Evolutionary conservation across 225 moss, liverwort and hornwort genomes (phyloP).

Genomic region (Pseudisothecium myosuroides): DNA sequence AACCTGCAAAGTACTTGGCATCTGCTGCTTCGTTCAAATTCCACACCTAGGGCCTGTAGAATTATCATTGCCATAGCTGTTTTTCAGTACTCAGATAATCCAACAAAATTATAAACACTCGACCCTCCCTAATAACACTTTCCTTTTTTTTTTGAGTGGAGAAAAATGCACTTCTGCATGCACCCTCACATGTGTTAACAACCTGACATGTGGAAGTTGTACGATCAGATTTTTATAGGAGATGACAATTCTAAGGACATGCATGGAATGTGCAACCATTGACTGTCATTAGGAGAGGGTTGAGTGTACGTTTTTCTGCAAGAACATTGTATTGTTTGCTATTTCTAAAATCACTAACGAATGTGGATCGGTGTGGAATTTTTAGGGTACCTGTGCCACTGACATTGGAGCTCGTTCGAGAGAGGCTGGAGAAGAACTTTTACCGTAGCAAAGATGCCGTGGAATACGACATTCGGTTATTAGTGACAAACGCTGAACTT

Average conservation of each 20-base stretch:
- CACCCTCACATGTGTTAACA: background rate
- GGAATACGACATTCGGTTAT: slow-evolving; percentile 62
- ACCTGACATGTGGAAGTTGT: background rate
- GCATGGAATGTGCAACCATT: background rate
- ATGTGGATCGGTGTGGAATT: background rate
- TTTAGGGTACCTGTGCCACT: slow-evolving; percentile 75
- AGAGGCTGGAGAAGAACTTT: slow-evolving; percentile 63
- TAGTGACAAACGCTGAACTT: slow-evolving; percentile 45
- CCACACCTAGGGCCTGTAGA: background rate
- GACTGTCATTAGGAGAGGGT: background rate
- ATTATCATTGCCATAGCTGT: background rate
- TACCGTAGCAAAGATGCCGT: slow-evolving; percentile 77
- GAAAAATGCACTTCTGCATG: background rate
- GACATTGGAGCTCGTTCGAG: slow-evolving; percentile 64
- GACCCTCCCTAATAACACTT: background rate
- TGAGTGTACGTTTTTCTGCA: background rate
- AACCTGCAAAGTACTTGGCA: background rate
- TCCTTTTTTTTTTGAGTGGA: background rate
- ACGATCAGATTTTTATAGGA: background rate
- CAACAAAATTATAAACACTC: background rate
- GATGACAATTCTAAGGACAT: background rate
- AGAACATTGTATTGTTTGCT: background rate
- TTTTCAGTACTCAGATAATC: background rate
- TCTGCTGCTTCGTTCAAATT: background rate
- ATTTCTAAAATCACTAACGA: background rate